phyloP scores from a whole-genome alignment of 148 eudicot genomes.

The Chenopodium quinoa region DNA sequence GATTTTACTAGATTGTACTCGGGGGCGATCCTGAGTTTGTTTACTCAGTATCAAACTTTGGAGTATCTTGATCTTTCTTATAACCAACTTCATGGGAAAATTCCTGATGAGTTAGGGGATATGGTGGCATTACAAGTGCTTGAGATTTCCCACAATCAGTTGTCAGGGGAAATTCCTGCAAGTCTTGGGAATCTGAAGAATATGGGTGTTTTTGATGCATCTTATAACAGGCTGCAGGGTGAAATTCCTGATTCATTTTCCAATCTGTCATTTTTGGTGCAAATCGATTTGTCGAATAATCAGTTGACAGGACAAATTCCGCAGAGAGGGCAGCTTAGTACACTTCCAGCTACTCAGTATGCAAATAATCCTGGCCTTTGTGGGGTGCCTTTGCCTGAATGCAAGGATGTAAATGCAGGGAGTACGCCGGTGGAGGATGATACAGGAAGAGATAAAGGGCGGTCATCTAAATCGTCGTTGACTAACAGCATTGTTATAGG shows the following conservation, averaged over 20 bases:
- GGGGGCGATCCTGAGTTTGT: conserved; percentile 76
- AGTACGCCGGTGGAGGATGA: conserved; percentile 34
- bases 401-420: conserved; percentile 29
- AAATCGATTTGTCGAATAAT: conserved; percentile 84
- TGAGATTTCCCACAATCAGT: conserved; percentile 73
- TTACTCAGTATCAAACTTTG: conserved; percentile 83
- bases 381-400: conserved; percentile 84
- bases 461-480: conserved; percentile 45
- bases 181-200: conserved; percentile 86
- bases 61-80: conserved; percentile 96
- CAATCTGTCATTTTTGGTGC: conserved; percentile 84
- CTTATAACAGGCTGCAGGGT: conserved; percentile 85
- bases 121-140: conserved; percentile 93
- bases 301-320: conserved; percentile 87
- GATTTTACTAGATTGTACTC: conserved; percentile 87
- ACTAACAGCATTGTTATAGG: conserved; percentile 69
- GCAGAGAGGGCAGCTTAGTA: conserved; percentile 82
- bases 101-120: conserved; percentile 88
- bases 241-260: conserved; percentile 88
- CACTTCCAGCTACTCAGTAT: conserved; percentile 86
- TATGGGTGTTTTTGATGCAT: conserved; percentile 89
- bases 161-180: conserved; percentile 81
- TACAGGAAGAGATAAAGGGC: conserved; percentile 21
- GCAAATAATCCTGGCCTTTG: conserved; percentile 89
- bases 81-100: conserved; percentile 73